Percentiles rank a stretch among this genome's conserved stretches.
phyloP scores from a whole-genome alignment of 2,329 filamentous ascomycete species.

The Apiospora pterosperma region DNA sequence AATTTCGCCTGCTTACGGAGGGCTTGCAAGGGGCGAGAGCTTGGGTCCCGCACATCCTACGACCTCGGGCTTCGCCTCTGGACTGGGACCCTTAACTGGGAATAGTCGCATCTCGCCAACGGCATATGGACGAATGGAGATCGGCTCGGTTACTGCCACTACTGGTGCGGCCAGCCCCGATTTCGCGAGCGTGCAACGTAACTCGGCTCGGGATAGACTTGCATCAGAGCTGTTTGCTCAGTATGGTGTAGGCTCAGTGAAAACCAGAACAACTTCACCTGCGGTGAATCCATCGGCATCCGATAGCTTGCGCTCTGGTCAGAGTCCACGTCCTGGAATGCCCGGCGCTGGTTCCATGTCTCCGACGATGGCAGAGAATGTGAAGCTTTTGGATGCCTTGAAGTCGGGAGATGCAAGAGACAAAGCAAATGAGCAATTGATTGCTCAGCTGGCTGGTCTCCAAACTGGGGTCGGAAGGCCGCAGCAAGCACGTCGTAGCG shows the following conservation, averaged over 20 bases:
- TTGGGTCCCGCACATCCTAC: constrained; percentile 11
- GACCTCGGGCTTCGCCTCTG: constrained; percentile 4
- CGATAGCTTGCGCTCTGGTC: not conserved
- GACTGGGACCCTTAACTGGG: not conserved
- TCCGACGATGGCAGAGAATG: not conserved
- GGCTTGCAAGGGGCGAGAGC: not conserved
- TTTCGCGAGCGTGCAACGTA: constrained; percentile 4
- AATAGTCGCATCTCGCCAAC: not conserved
- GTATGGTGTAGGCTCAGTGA: constrained; percentile 3
- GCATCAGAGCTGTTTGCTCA: constrained; percentile 8
- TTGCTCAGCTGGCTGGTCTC: not conserved
- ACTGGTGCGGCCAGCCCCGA: not conserved
- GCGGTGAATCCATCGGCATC: not conserved
- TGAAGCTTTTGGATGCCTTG: not conserved
- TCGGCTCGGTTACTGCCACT: not conserved
- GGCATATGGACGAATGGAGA: not conserved
- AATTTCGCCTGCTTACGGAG: constrained; percentile 11
- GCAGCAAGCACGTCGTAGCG: not conserved
- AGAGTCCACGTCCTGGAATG: not conserved
- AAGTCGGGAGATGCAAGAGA: not conserved
- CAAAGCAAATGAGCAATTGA: not conserved
- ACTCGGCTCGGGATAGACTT: constrained; percentile 9
- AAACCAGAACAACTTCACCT: not conserved
- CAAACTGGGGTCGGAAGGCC: not conserved
- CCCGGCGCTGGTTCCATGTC: not conserved